Evolutionary conservation across 2,329 filamentous ascomycete species (phyloP), one percentile per base, ranked within the genome.

Genomic region (Penicillium sp.): DNA sequence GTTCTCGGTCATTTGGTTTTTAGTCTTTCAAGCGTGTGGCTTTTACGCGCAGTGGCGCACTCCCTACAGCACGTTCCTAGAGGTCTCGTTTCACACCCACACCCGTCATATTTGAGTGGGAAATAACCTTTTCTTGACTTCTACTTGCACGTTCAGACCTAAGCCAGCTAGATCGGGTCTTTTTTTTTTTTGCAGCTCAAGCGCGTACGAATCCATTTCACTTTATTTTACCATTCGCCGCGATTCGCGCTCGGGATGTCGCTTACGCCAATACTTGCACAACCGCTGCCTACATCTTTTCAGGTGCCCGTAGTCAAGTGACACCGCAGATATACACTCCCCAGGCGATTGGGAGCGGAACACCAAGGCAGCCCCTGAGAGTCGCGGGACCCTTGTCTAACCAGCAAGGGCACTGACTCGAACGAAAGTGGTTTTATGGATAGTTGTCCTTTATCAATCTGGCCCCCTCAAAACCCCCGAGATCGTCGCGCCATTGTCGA

Each of bases 1-100:
- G 35, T 49, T 51, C 38, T 58, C 15, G 40, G 19, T 53, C 24
- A 30, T n/a, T 49, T 28, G 45, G 45, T n/a, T 30, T 30, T 60
- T 60, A 15, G 42, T 53, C 17, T 63, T 58, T 61, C n/a, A 35
- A 30, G 42, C 56, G 33, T 13, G 30, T 53, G 51, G 35, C 30
- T 40, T 53, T 13, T 53, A 22, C 35, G 51, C 51, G 24, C 45
- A 54, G 54, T 49, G 59, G 58, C 53, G 51, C 45, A 33, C 53
- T 42, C 49, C 10, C 15, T 67, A 60, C 63, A 33, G 56, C 58
- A 63, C 53, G 50, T 58, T 64, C 17, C 56, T 62, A 62, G 60
- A 65, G 59, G 58, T 54, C 53, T 60, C 59, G 22, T 58, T 55
- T 33, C n/a, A 40, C 13, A 40, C 13, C 35, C 40, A 28, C 44